phyloP scores from a whole-genome alignment of 306 rosid genomes.

The Quercus engelmannii region DNA sequence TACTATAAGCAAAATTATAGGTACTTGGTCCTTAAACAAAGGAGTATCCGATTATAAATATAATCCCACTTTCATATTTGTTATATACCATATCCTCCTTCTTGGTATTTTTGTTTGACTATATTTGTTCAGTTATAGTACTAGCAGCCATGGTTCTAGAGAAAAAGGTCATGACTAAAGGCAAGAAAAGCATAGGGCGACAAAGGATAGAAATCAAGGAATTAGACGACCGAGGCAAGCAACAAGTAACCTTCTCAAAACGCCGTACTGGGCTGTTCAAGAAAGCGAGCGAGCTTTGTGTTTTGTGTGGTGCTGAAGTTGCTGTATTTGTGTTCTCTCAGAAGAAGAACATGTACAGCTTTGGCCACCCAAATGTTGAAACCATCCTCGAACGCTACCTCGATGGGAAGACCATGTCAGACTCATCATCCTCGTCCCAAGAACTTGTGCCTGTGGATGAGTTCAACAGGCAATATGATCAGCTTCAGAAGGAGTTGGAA shows the following conservation, averaged over 20 bases:
- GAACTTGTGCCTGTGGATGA: background rate
- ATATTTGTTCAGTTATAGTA: background rate
- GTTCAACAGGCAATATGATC: constrained; percentile 20
- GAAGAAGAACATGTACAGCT: constrained; percentile 34
- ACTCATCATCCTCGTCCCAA: background rate
- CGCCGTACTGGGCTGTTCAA: constrained; percentile 50
- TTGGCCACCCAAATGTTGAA: constrained; percentile 34
- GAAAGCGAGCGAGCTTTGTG: constrained; percentile 50
- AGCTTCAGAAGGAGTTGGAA: constrained; percentile 25
- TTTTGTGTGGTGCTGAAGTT: constrained; percentile 36
- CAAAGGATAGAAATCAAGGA: constrained; percentile 53
- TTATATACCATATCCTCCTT: background rate
- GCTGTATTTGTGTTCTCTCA: constrained; percentile 53
- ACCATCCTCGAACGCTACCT: constrained; percentile 25
- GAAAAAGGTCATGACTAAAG: background rate
- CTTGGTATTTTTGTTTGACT: background rate
- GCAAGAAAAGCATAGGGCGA: constrained; percentile 33
- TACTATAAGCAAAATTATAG: background rate
- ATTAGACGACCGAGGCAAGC: constrained; percentile 29
- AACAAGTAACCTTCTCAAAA: constrained; percentile 58
- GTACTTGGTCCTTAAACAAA: background rate
- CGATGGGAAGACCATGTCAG: background rate
- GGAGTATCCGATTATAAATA: background rate
- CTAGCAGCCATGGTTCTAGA: background rate
- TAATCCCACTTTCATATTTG: background rate